Conservation (phyloP, 2,329 filamentous ascomycete genomes). For the Claviceps sp. region DNA sequence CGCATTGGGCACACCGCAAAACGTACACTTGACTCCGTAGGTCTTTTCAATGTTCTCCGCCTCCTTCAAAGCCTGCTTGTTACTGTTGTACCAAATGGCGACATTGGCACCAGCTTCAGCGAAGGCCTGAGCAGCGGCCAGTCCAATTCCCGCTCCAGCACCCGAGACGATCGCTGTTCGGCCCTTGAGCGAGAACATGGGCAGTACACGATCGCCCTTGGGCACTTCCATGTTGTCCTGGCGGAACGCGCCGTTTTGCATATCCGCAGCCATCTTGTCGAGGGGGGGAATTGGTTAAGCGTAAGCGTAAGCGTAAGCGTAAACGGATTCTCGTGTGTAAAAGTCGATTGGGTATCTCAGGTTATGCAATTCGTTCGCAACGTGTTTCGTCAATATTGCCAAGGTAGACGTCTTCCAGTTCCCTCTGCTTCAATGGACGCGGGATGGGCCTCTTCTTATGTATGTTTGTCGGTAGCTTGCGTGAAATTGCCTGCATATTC, state of each 20-base stretch:
- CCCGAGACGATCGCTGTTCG: slow-evolving; percentile 59
- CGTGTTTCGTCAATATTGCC: too few relatives aligned
- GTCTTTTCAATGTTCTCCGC: slow-evolving; percentile 50
- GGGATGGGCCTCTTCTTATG: too few relatives aligned
- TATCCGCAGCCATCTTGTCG: slow-evolving; percentile 22
- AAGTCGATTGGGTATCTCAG: too few relatives aligned
- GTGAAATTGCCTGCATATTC: too few relatives aligned
- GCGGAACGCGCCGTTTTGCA: slow-evolving; percentile 36
- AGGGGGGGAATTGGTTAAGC: too few relatives aligned
- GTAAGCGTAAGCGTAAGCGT: too few relatives aligned
- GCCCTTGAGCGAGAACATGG: slow-evolving; percentile 56
- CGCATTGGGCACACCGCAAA: background rate
- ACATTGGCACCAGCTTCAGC: slow-evolving; percentile 62
- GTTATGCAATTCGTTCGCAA: too few relatives aligned
- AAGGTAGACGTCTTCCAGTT: too few relatives aligned
- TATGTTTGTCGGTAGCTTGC: too few relatives aligned
- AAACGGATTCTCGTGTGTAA: too few relatives aligned
- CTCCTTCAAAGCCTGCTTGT: slow-evolving; percentile 47
- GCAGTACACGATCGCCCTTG: slow-evolving; percentile 38
- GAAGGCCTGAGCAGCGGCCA: slow-evolving; percentile 47
- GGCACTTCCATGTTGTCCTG: slow-evolving; percentile 41
- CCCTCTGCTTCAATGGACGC: too few relatives aligned
- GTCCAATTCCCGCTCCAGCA: slow-evolving; percentile 52
- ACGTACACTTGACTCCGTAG: slow-evolving; percentile 54
- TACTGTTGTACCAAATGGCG: slow-evolving; percentile 59